Evolutionary conservation across 331 rosid genomes (phyloP).

Genomic region (Erythrophleum ivorense): DNA sequence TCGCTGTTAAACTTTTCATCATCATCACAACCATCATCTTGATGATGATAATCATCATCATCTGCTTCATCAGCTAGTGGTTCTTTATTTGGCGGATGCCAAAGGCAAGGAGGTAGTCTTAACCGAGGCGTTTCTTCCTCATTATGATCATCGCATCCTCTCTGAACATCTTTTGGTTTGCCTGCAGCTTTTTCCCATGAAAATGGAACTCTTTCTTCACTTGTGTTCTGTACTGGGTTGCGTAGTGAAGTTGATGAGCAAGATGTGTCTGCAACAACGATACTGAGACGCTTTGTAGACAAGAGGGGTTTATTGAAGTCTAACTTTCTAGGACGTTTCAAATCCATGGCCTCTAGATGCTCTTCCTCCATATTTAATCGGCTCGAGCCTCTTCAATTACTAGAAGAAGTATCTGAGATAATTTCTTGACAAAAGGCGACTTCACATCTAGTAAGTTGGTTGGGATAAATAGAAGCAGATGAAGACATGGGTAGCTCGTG

Average conservation of each 20-base stretch:
- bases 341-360: constrained; percentile 37
- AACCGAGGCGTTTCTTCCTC: constrained; percentile 58
- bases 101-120: constrained; percentile 61
- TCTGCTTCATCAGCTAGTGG: constrained; percentile 7
- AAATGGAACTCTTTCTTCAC: constrained; percentile 72
- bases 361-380: constrained; percentile 5
- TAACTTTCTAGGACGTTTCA: constrained; percentile 61
- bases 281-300: constrained; percentile 61
- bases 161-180: constrained; percentile 57
- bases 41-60: not conserved
- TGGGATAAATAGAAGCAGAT: constrained; percentile 52
- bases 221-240: constrained; percentile 37
- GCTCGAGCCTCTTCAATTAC: constrained; percentile 16
- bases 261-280: constrained; percentile 36
- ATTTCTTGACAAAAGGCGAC: constrained; percentile 29
- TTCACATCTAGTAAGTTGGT: constrained; percentile 42
- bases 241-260: constrained; percentile 18
- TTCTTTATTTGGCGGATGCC: constrained; percentile 44
- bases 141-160: not conserved
- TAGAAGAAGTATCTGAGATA: constrained; percentile 35
- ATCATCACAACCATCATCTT: constrained; percentile 31
- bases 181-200: constrained; percentile 87
- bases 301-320: constrained; percentile 75
- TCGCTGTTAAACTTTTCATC: constrained; percentile 27
- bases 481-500: constrained; percentile 62